A percentile compares a stretch with the other conserved stretches of the same genome.
Conservation (phyloP, 1,284 basidiomycete genomes). For the Puccinia horiana region DNA sequence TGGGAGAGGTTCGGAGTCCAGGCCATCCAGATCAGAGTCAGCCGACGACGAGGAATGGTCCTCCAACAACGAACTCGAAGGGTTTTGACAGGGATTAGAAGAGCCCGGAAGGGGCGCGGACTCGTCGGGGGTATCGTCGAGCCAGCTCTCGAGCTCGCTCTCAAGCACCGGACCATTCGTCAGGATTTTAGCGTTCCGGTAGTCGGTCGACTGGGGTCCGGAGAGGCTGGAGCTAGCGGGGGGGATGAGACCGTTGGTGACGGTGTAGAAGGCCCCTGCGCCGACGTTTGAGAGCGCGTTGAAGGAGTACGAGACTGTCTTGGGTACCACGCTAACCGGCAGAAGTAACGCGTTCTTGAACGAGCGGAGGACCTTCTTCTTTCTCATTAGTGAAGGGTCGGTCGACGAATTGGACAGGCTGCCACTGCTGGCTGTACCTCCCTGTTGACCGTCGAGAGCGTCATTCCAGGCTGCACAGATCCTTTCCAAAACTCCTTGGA, state of each 20-base stretch:
- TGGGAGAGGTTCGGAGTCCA: background rate
- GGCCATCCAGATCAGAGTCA: no score
- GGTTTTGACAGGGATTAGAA: background rate
- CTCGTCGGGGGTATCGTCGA: conserved; percentile 45
- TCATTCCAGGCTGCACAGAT: conserved; percentile 77
- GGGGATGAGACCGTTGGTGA: conserved; percentile 2
- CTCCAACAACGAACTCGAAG: conserved; percentile 4
- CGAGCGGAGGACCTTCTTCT: conserved; percentile 84
- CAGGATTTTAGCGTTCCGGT: conserved; percentile 83
- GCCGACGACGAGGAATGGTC: background rate
- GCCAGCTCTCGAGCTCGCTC: conserved; percentile 45
- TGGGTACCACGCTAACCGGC: conserved; percentile 92
- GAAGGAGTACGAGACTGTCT: conserved; percentile 71
- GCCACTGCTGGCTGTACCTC: conserved; percentile 33
- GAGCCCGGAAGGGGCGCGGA: background rate
- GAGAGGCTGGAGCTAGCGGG: conserved; percentile 1
- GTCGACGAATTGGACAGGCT: conserved; percentile 69
- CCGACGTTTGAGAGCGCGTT: conserved; percentile 68
- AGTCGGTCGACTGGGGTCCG: background rate
- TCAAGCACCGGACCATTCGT: conserved; percentile 62
- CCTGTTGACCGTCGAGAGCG: background rate
- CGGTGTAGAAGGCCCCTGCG: conserved; percentile 74
- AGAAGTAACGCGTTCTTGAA: conserved; percentile 86
- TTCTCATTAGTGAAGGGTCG: conserved; percentile 87
- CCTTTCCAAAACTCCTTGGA: conserved; percentile 72